Conservation (phyloP, 2,329 filamentous ascomycete genomes). For the Fusarium pininemorale region DNA sequence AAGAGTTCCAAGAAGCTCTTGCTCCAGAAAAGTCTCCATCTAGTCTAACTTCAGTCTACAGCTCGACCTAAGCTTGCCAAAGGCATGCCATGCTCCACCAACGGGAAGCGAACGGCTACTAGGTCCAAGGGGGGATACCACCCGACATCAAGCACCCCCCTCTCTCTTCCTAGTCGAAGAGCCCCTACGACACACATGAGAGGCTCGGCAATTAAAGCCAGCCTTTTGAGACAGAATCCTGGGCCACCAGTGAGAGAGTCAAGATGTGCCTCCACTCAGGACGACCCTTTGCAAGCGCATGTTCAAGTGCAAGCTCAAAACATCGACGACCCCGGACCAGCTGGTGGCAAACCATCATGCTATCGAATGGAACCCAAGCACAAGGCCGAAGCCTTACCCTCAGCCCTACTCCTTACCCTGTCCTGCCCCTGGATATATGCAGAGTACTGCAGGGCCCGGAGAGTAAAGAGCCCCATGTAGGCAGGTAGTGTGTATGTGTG, state of each 20-base stretch:
- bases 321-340: slow-evolving; percentile 37
- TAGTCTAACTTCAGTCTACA: slow-evolving; percentile 11
- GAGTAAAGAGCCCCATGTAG: slow-evolving; percentile 25
- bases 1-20: slow-evolving; percentile 28
- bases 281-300: slow-evolving; percentile 35
- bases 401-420: slow-evolving; percentile 39
- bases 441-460: slow-evolving; percentile 25
- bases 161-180: slow-evolving; percentile 14
- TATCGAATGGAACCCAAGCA: slow-evolving; percentile 35
- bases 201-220: slow-evolving; percentile 35
- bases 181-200: slow-evolving; percentile 28
- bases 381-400: slow-evolving; percentile 35
- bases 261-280: slow-evolving; percentile 36
- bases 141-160: slow-evolving; percentile 27
- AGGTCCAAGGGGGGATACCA: slow-evolving; percentile 30
- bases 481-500: background rate
- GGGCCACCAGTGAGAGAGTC: slow-evolving; percentile 31
- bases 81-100: slow-evolving; percentile 34
- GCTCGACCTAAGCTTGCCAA: slow-evolving; percentile 25
- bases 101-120: slow-evolving; percentile 44
- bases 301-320: slow-evolving; percentile 37
- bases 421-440: slow-evolving; percentile 33
- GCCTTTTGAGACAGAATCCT: slow-evolving; percentile 27
- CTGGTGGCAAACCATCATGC: slow-evolving; percentile 38
- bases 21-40: slow-evolving; percentile 36